These are phyloP conservation scores for Pharnaceum exiguum DNA, from an alignment of 148 eudicot species.

Conservation along the genomic window DNA sequence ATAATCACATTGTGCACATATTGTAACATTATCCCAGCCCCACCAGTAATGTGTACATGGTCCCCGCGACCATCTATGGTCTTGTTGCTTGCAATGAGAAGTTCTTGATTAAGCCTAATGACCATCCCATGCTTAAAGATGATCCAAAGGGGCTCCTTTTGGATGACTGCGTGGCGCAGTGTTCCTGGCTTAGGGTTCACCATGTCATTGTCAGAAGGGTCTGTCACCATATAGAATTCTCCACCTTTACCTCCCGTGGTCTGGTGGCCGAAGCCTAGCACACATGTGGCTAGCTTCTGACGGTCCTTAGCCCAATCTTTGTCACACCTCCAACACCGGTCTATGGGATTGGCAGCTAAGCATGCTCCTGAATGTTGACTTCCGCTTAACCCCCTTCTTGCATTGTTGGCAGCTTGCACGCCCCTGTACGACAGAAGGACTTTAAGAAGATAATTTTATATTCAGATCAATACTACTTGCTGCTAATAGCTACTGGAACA, in stretches of 20 bases:
- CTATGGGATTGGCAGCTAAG: constrained; percentile 50
- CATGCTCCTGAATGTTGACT: constrained; percentile 21
- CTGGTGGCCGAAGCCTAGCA: constrained; percentile 41
- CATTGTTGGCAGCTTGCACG: constrained; percentile 5
- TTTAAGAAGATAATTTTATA: too few species aligned
- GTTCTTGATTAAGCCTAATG: constrained; percentile 37
- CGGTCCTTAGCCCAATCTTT: constrained; percentile 35
- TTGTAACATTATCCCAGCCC: constrained; percentile 45
- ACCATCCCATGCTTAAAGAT: constrained; percentile 31
- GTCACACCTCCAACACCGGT: constrained; percentile 53
- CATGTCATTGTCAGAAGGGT: constrained; percentile 34
- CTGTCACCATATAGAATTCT: constrained; percentile 27
- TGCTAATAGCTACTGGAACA: too few species aligned
- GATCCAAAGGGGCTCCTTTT: constrained; percentile 45
- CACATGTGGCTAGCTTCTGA: constrained; percentile 38
- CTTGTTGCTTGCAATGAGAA: constrained; percentile 39
- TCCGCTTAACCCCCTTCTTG: constrained; percentile 29
- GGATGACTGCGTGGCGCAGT: constrained; percentile 48
- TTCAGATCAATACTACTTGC: too few species aligned
- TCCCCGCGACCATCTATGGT: constrained; percentile 50
- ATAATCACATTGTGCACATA: constrained; percentile 44
- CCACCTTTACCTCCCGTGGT: constrained; percentile 40
- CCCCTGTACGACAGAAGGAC: constrained; percentile 12
- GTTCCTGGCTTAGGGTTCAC: constrained; percentile 54
- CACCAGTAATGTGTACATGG: constrained; percentile 34